A percentile compares a stretch with the other conserved stretches of the same genome.
These are phyloP conservation scores for Tinospora cordifolia DNA, from an alignment of 164 flowering plant species.

Conservation along the genomic window DNA sequence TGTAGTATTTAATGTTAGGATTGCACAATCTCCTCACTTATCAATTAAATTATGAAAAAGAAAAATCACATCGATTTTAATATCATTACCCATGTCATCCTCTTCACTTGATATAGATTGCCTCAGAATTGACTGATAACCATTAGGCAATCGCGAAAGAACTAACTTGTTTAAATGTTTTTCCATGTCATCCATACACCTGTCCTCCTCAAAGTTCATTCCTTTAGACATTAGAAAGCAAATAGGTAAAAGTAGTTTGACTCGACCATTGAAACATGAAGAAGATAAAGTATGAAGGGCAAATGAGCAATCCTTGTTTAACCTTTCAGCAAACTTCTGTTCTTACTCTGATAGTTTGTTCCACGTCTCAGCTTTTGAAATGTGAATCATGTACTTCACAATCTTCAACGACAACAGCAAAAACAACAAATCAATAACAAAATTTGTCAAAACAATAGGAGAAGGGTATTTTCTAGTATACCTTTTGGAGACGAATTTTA, in stretches of 20 bases:
- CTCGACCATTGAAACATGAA: not conserved
- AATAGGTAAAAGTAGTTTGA: not conserved
- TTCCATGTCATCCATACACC: conserved; percentile 56
- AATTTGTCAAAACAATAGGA: not conserved
- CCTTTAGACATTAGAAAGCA: conserved; percentile 4
- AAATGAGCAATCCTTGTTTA: not conserved
- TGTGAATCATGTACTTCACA: conserved; percentile 65
- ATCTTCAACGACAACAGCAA: conserved; percentile 40
- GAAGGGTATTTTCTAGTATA: conserved; percentile 9
- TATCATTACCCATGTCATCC: conserved; percentile 79
- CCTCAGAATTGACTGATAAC: conserved; percentile 57
- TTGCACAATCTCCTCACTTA: not conserved
- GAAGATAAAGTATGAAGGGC: not conserved
- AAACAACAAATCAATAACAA: conserved; percentile 2
- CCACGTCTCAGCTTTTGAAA: conserved; percentile 50
- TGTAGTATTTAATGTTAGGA: not conserved
- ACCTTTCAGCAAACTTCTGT: conserved; percentile 61
- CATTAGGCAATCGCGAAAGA: conserved; percentile 64
- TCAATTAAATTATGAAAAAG: not conserved
- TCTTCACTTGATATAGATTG: conserved; percentile 86
- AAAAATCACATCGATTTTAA: not conserved
- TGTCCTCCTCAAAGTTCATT: conserved; percentile 20
- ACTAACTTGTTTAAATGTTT: conserved; percentile 66
- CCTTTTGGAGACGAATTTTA: conserved; percentile 82
- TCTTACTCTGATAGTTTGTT: conserved; percentile 65